Conservation (phyloP, 768 basidiomycete genomes). For the Cystobasidium ongulense region DNA sequence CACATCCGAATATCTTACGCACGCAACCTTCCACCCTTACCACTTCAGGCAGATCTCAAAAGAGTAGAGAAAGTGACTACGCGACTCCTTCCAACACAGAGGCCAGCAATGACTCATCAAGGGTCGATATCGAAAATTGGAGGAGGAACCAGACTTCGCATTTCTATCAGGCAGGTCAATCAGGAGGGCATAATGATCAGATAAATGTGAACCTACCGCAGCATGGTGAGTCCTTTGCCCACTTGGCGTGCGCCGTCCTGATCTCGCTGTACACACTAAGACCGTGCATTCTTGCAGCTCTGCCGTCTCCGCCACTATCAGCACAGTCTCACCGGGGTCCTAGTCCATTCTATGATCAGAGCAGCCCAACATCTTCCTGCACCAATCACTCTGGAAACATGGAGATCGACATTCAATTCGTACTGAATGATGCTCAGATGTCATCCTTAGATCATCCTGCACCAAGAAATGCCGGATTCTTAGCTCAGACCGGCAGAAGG, state of each 20-base stretch:
- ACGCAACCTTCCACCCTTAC: neutral
- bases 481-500: neutral
- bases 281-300: neutral
- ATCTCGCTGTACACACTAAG: too few relatives aligned
- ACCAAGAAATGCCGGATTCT: neutral
- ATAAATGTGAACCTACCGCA: neutral
- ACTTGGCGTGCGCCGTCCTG: too few relatives aligned
- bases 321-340: neutral
- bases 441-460: neutral
- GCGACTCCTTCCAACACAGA: neutral
- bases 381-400: neutral
- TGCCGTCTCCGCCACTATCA: constrained; percentile 1
- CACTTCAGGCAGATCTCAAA: neutral
- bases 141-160: neutral
- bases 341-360: neutral
- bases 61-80: neutral
- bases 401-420: neutral
- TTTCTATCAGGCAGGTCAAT: neutral
- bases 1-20: neutral
- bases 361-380: neutral
- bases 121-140: neutral
- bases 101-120: neutral
- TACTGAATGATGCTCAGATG: neutral
- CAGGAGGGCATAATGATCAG: neutral
- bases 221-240: neutral